A percentile compares a stretch with the other conserved stretches of the same genome.
These are phyloP conservation scores for Coemansia sp. DNA, from an alignment of 192 early-diverging fungal genomes.

Conservation along the genomic window DNA sequence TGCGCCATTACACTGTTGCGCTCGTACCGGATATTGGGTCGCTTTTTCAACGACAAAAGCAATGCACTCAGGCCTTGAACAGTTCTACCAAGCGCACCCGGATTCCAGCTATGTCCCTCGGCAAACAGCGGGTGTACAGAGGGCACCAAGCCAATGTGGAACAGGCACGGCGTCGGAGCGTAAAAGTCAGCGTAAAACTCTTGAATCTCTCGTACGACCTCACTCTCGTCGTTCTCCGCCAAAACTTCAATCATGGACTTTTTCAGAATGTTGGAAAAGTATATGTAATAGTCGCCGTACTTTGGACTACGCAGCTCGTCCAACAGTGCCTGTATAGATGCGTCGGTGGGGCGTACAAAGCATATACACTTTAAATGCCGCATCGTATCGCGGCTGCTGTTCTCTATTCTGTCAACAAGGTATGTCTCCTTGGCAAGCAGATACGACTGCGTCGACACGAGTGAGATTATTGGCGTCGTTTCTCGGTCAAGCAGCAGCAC, in stretches of 20 bases:
- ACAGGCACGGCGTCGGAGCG: conserved; percentile 79
- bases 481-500: conserved; percentile 90
- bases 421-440: conserved; percentile 91
- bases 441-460: conserved; percentile 90
- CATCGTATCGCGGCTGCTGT: conserved; percentile 83
- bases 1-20: conserved; percentile 77
- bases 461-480: conserved; percentile 95
- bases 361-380: conserved; percentile 93
- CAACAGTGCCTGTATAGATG: conserved; percentile 81
- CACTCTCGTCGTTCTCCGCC: conserved; percentile 93
- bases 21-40: conserved; percentile 91
- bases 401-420: conserved; percentile 91
- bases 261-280: conserved; percentile 92
- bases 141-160: conserved; percentile 69
- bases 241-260: conserved; percentile 89
- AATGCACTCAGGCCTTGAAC: conserved; percentile 77
- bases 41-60: conserved; percentile 85
- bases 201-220: conserved; percentile 93
- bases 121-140: conserved; percentile 68
- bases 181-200: conserved; percentile 95
- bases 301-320: conserved; percentile 89
- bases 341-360: conserved; percentile 83
- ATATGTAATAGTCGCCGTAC: conserved; percentile 97
- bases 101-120: conserved; percentile 78
- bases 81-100: conserved; percentile 67